These are phyloP conservation scores for Eragrostis tef DNA, from an alignment of 202 grass and related monocot species.

Conservation along the genomic window DNA sequence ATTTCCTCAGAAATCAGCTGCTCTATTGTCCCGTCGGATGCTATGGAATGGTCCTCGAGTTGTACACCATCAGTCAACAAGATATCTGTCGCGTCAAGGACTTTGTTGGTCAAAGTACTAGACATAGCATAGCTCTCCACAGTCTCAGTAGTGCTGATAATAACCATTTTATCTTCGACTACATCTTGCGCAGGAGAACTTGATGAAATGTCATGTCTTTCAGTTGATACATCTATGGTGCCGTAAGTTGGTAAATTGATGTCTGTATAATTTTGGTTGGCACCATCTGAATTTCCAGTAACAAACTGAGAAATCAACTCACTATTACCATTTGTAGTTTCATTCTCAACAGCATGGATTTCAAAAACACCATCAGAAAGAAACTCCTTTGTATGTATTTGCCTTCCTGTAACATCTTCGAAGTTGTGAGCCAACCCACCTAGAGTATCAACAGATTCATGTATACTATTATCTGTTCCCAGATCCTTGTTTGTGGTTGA, in stretches of 20 bases:
- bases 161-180: conserved; percentile 43
- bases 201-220: conserved; percentile 40
- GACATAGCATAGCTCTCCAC: conserved; percentile 35
- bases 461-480: conserved; percentile 18
- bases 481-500: conserved; percentile 32
- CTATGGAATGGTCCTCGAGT: conserved; percentile 28
- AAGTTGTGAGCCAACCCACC: conserved; percentile 39
- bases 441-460: conserved; percentile 29
- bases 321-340: conserved; percentile 35
- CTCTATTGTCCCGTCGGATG: conserved; percentile 36
- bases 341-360: conserved; percentile 44
- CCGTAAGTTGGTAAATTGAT: conserved; percentile 38
- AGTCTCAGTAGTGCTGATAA: conserved; percentile 44
- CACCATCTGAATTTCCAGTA: conserved; percentile 41
- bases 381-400: conserved; percentile 44
- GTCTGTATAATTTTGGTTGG: conserved; percentile 24
- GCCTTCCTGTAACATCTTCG: conserved; percentile 32
- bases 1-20: conserved; percentile 40
- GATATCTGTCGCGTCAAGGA: conserved; percentile 36
- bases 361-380: conserved; percentile 54
- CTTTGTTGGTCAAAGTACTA: conserved; percentile 37
- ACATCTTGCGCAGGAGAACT: conserved; percentile 32
- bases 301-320: conserved; percentile 43
- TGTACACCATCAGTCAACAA: conserved; percentile 32
- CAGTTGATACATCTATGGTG: conserved; percentile 41